These are phyloP conservation scores for Serendipita sp. DNA, from an alignment of 768 basidiomycete genomes.

Conservation along the genomic window DNA sequence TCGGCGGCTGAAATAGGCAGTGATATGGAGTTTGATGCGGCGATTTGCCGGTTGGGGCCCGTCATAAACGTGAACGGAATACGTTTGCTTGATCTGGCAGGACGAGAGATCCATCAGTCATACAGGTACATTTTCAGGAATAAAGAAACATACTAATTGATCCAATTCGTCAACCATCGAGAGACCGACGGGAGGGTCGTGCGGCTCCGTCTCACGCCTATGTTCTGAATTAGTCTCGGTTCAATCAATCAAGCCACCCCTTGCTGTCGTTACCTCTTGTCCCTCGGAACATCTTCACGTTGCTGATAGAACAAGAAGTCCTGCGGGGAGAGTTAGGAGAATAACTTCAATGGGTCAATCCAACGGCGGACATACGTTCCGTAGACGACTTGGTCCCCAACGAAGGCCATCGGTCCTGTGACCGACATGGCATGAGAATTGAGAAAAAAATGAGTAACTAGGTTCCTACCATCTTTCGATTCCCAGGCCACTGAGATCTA, in stretches of 20 bases:
- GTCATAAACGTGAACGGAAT: slow-evolving; percentile 2
- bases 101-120: too few relatives aligned
- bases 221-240: not conserved
- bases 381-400: slow-evolving; percentile 1
- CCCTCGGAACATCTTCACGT: slow-evolving; percentile 1
- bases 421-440: not conserved
- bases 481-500: slow-evolving; percentile 1
- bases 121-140: too few relatives aligned
- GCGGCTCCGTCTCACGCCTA: slow-evolving; percentile 2
- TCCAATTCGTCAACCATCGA: slow-evolving; percentile 2
- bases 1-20: slow-evolving; percentile 1
- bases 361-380: not conserved
- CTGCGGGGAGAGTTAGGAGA: not conserved
- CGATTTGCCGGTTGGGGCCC: not conserved
- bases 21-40: slow-evolving; percentile 1
- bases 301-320: slow-evolving; percentile 4
- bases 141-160: not conserved
- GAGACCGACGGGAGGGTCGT: not conserved
- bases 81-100: slow-evolving; percentile 3
- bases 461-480: not conserved
- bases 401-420: not conserved
- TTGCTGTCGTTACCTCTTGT: not conserved
- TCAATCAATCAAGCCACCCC: not conserved
- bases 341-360: not conserved
- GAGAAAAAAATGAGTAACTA: not conserved